Percentiles rank a stretch among this genome's conserved stretches.
These are phyloP conservation scores for Xylaria nigripes DNA, from an alignment of 495 filamentous ascomycete species.

Conservation along the genomic window DNA sequence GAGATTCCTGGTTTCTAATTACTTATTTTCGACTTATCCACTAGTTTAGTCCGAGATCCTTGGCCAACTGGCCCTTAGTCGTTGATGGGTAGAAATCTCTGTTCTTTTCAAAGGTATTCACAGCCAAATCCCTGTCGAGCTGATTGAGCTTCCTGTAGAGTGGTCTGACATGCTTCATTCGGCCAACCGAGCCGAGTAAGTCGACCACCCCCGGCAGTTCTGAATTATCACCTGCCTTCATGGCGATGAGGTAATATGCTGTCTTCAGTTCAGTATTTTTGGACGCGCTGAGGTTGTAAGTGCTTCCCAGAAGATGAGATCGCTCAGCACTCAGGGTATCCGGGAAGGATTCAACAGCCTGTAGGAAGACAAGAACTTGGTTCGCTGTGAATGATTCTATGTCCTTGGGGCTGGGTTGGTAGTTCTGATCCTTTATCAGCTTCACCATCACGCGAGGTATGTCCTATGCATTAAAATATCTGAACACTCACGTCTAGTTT, in stretches of 20 bases:
- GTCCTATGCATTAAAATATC: neutral
- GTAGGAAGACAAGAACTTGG: slow-evolving; percentile 84
- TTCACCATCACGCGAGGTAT: neutral
- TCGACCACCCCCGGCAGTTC: slow-evolving; percentile 62
- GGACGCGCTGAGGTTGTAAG: slow-evolving; percentile 59
- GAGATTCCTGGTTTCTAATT: neutral
- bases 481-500: slow-evolving; percentile 29
- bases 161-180: slow-evolving; percentile 95
- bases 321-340: slow-evolving; percentile 52
- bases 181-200: slow-evolving; percentile 69
- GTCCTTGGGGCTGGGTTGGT: slow-evolving; percentile 59
- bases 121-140: slow-evolving; percentile 62
- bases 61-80: slow-evolving; percentile 72
- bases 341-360: slow-evolving; percentile 58
- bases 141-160: slow-evolving; percentile 67
- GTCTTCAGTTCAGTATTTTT: slow-evolving; percentile 79
- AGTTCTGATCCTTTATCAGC: slow-evolving; percentile 33
- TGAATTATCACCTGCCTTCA: slow-evolving; percentile 59
- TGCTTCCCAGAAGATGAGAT: slow-evolving; percentile 58
- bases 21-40: neutral
- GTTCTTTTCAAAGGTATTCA: slow-evolving; percentile 78
- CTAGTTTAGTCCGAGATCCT: slow-evolving; percentile 56
- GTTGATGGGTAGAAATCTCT: slow-evolving; percentile 94
- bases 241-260: slow-evolving; percentile 67
- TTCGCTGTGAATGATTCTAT: slow-evolving; percentile 67